Base-by-base conservation (phyloP, 2,329 filamentous ascomycete genomes). In the Ceratocystis huliohia region DNA sequence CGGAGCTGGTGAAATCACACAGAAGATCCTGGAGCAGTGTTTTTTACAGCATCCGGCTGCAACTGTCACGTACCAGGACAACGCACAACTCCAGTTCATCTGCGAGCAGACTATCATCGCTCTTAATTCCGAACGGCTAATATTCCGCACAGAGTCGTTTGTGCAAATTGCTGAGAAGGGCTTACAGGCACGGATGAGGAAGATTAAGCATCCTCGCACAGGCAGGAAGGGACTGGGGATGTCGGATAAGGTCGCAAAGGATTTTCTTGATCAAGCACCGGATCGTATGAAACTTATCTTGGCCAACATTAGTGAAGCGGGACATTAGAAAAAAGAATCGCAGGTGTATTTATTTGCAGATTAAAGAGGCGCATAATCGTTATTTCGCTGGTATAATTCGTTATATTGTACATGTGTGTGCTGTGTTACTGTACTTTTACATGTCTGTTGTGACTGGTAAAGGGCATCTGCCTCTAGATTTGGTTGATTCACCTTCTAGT, bases 1-100 rank as follows among this genome's bases (percentile, higher is more conserved):
- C 25, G 72, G 74, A 2, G 66, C 70, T 1, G 76, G 77, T 6
- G 72, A 73, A 20, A 72, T 84, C 56, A 80, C 79, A 4, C 72
- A 75, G 25, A 71, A 70, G 5, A 80, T 84, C 69, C 73, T 84
- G 53, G 76, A 80, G 71, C 73, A 78, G 56, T 86, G 85, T 71
- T 92, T 85, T 73, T 79, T 91, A 1, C 83, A 83, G 0, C 85
- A 81, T 69, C 78, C 86, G 0, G 87, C 89, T 1, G 85, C 83
- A 67, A 84, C 81, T 0, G 77, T 81, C 15, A 80, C 78, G 5
- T 74, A 81, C 0, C 80, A 83, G 22, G 88, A 91, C 69, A 92
- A 94, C 70, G 85, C 86, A 33, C 88, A 88, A 73, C 79, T 92
- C 46, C 86, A 86, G 1, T 75, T 92, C 8, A 74, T 88, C 37